Percentiles rank a stretch among this genome's conserved stretches.
Evolutionary conservation across 2,329 filamentous ascomycete species (phyloP).

Genomic region (Calonectria fujianensis): DNA sequence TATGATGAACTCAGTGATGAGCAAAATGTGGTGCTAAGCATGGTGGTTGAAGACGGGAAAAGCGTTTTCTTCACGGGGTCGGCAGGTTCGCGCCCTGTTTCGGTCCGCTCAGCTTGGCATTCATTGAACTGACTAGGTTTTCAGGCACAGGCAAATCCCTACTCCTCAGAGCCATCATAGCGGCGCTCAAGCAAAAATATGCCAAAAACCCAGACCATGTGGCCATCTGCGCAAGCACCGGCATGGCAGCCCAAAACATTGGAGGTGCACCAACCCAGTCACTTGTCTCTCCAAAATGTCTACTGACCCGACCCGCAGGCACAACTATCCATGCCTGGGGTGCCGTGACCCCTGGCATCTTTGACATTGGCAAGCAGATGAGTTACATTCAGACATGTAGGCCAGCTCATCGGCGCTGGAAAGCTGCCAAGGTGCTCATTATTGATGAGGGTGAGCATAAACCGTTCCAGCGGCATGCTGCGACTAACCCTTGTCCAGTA

Average conservation of each 20-base stretch:
- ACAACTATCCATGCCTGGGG: constrained; percentile 23
- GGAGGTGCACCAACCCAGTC: neutral
- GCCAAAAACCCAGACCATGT: neutral
- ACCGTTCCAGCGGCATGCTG: no score
- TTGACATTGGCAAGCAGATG: constrained; percentile 20
- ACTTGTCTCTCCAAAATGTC: no score
- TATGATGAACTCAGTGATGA: neutral
- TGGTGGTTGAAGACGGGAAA: constrained; percentile 2
- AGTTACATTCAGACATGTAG: constrained; percentile 8
- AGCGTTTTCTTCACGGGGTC: constrained; percentile 16
- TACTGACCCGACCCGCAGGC: neutral
- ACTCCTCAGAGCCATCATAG: constrained; percentile 1
- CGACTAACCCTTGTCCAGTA: neutral
- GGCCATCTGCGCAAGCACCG: constrained; percentile 13
- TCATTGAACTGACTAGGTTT: neutral
- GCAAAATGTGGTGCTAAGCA: neutral
- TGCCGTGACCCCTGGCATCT: neutral
- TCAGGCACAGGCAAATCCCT: constrained; percentile 15
- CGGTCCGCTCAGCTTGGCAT: neutral
- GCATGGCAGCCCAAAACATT: constrained; percentile 22
- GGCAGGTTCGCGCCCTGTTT: neutral
- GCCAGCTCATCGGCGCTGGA: constrained; percentile 9
- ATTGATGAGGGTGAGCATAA: neutral
- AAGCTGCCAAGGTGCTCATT: neutral
- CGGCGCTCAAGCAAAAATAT: constrained; percentile 1